Base-by-base conservation (phyloP, 768 basidiomycete species). In the Tremella fuciformis region DNA sequence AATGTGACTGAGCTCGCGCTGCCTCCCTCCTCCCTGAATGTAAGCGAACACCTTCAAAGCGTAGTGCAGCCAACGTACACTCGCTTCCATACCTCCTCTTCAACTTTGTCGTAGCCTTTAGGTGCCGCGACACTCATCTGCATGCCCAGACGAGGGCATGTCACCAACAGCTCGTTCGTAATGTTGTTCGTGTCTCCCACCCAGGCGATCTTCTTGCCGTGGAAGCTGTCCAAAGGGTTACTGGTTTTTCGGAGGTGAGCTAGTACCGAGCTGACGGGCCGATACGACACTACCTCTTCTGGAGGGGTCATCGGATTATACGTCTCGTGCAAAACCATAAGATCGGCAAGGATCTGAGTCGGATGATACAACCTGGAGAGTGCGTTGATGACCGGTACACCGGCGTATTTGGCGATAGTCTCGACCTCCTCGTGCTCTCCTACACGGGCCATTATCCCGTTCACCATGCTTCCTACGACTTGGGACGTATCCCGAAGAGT, bases 331-430 rank as follows among this genome's bases (percentile, higher is more conserved):
- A 98, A 82, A 0, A 93, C 93, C 61, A 98, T 80, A 3, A 98
- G 76, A 80, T 97, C 92, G 1, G 96, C 96, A 25, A 99, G 85
- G 60, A 87, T 85, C 73, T 99, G 96, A 0, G 92, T 93, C 2
- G 96, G 96, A 73, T 99, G 96, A 87, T 91, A 99, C 44, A 92
- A 83, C 16, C 88, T 88, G 1, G 91, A 96, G 18, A 99, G 85
- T 4, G 96, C 96, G 75, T 98, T 99, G 74, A 97, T 82, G 16
- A 99, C 91, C 1, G 96, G 96, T 2, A 96, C 91, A 1, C 88
- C 85, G 0, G 92, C 93, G 79, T 93, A 81, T 76, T 86, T 82
- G 9, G 90, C 92, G 21, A 99, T 81, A 80, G 90, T 89, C 93
- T 94, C 93, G 50, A 98, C 87, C 75, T 99, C 96, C 1, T 82